Evolutionary conservation across 306 rosid genomes (phyloP).

Genomic region (Lupinus albus): DNA sequence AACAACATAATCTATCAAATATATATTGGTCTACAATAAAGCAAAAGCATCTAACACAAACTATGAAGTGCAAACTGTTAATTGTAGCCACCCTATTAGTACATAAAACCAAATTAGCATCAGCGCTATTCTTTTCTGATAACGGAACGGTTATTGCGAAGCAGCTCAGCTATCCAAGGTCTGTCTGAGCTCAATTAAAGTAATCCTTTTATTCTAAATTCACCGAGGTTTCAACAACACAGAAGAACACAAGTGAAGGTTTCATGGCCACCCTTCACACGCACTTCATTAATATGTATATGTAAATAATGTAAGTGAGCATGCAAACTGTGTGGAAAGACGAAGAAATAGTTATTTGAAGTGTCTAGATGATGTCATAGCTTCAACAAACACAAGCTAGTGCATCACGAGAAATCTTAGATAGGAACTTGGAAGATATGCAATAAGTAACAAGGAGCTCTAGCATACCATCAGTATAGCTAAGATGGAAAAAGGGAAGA

Average conservation of each 20-base stretch:
- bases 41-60: constrained; percentile 25
- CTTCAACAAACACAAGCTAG: constrained; percentile 15
- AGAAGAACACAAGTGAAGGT: neutral
- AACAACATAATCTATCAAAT: constrained; percentile 34
- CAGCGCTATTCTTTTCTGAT: no score
- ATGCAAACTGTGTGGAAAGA: constrained; percentile 5
- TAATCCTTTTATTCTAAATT: neutral
- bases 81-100: constrained; percentile 5
- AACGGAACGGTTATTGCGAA: neutral
- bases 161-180: neutral
- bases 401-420: constrained; percentile 8
- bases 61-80: neutral
- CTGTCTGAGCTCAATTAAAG: neutral
- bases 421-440: neutral
- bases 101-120: constrained; percentile 13
- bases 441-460: constrained; percentile 7
- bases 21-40: constrained; percentile 4
- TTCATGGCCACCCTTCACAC: neutral
- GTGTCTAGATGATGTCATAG: constrained; percentile 1
- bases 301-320: neutral
- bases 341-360: constrained; percentile 16
- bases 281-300: neutral
- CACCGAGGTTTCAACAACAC: neutral
- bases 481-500: neutral
- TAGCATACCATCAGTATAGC: neutral